Evolutionary conservation across 176 grass and related monocot species (phyloP).

Genomic region (Oryza brachyantha): DNA sequence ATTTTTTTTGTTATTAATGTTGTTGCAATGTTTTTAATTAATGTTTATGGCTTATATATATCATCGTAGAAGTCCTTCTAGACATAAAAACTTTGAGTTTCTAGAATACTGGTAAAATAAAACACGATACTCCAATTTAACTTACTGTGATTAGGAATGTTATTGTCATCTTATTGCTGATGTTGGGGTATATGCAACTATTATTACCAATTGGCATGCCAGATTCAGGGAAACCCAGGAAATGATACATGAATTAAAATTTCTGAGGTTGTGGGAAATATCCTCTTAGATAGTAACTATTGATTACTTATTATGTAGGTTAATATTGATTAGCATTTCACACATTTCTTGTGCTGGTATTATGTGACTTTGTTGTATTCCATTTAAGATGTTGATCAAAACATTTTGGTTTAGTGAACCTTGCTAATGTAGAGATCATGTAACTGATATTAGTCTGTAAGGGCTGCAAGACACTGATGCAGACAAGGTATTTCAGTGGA

Average conservation of each 20-base stretch:
- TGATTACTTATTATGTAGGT: neutral
- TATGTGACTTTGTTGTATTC: neutral
- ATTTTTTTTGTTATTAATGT: neutral
- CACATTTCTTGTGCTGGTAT: neutral
- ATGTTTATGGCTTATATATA: neutral
- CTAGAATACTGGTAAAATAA: neutral
- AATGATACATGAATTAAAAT: neutral
- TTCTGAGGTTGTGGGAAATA: neutral
- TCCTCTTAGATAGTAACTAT: neutral
- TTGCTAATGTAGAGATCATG: neutral
- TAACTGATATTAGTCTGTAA: neutral
- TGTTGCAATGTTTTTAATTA: neutral
- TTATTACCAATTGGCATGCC: neutral
- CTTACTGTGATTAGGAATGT: neutral
- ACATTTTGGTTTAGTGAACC: neutral
- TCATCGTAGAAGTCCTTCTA: neutral
- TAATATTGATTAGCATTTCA: neutral
- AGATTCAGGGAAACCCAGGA: neutral
- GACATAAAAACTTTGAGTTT: neutral
- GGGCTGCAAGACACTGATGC: neutral
- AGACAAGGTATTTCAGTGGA: neutral
- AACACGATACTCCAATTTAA: neutral
- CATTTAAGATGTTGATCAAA: constrained; percentile 2
- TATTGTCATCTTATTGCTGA: constrained; percentile 4
- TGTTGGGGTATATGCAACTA: neutral